phyloP scores from a whole-genome alignment of 441 rosid genomes.

The Theobroma grandiflorum region DNA sequence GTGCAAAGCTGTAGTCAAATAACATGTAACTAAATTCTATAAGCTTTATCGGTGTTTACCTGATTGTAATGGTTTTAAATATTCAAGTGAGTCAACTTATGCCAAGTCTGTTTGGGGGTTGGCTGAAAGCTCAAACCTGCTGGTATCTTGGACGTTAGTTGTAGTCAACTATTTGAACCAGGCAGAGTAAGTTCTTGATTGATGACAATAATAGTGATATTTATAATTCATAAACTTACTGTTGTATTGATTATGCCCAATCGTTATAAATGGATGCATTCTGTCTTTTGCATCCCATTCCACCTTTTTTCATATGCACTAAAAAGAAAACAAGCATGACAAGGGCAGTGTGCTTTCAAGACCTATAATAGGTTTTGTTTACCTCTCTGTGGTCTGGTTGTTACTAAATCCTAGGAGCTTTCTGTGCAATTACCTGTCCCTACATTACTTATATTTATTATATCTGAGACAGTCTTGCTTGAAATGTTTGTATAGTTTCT shows the following conservation, averaged over 20 bases:
- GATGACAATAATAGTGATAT: not conserved
- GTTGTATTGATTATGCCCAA: constrained; percentile 5
- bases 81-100: not conserved
- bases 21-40: not conserved
- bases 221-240: not conserved
- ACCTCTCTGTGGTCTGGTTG: not conserved
- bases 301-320: not conserved
- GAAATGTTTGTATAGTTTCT: constrained; percentile 1
- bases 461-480: not conserved
- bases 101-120: not conserved
- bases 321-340: not conserved
- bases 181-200: not conserved
- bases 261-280: not conserved
- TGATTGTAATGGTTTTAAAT: not conserved
- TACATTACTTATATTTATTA: not conserved
- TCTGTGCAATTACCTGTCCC: not conserved
- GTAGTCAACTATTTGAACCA: not conserved
- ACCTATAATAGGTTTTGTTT: constrained; percentile 2
- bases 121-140: not conserved
- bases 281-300: constrained; percentile 4
- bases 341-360: not conserved
- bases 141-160: constrained; percentile 1
- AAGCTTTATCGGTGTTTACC: not conserved
- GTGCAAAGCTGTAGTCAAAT: not conserved
- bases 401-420: not conserved